Base-by-base conservation (phyloP, 2,329 filamentous ascomycete species). In the Fusarium tjaetaba region DNA sequence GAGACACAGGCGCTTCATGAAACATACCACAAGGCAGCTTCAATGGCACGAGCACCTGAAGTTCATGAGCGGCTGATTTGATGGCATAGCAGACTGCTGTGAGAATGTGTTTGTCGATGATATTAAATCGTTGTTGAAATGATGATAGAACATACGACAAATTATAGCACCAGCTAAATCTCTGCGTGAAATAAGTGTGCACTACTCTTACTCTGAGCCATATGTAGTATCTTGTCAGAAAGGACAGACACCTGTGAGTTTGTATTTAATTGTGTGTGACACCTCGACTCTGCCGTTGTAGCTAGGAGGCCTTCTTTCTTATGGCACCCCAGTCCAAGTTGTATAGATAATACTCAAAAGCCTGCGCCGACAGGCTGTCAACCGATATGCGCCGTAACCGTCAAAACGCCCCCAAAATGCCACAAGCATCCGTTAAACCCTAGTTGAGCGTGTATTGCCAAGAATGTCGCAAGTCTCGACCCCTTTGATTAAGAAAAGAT, bases 1-100 rank as follows among this genome's bases (percentile, higher is more conserved):
- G 83, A 88, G 77, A 81, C 81, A 68, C 76, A 72, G 2, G 61
- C 53, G 9, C 68, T 84, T 9, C 63, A 65, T 43, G 70, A 77
- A 48, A 83, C 81, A 2, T 84, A 78, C 38, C 43, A 49, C 46
- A 61, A 57, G 41, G 41, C 53, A 11, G 16, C 43, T 11, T 73
- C 39, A 62, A 24, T 48, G 20, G 5, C 20, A 18, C 34, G 7
- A 39, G 20, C 34, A n/a, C 24, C 34, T 39, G 24, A 22, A 39
- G 28, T n/a, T 39, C 24, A 14, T 14, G 22, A 39, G 18, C 24
- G 24, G 8, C 34, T n/a, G 24, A 39, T 53, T 41, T 53, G 51
- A n/a, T 55, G 24, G 24, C 20, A 55, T 28, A 39, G 7, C 3
- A 55, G 34, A 39, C n/a, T 14, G 51, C 24, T 28, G 24, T 28